phyloP scores from a whole-genome alignment of 1,139 yeast genomes.

The Pichia sp. region DNA sequence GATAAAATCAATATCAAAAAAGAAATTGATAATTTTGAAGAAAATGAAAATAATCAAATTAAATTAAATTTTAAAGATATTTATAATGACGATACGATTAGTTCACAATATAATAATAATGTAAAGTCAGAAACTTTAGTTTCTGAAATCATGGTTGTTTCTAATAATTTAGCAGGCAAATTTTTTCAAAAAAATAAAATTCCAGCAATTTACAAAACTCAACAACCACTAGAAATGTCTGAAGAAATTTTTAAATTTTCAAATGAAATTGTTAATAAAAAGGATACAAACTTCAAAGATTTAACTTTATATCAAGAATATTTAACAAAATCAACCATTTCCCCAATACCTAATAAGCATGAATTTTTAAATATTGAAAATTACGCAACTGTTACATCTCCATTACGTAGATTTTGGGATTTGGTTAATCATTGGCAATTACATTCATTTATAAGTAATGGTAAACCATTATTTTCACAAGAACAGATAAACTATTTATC shows the following conservation, averaged over 20 bases:
- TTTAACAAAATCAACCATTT: constrained; percentile 37
- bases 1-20: constrained; percentile 19
- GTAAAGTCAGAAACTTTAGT: constrained; percentile 51
- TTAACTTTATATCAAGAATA: constrained; percentile 27
- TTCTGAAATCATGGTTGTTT: constrained; percentile 75
- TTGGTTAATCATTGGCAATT: constrained; percentile 71
- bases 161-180: constrained; percentile 58
- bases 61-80: constrained; percentile 20
- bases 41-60: constrained; percentile 19
- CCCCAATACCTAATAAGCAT: constrained; percentile 43
- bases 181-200: constrained; percentile 42
- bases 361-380: constrained; percentile 54
- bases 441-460: constrained; percentile 35
- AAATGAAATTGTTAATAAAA: constrained; percentile 26
- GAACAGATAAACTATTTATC: constrained; percentile 23
- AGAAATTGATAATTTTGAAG: constrained; percentile 22
- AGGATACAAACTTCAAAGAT: constrained; percentile 21
- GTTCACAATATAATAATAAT: not conserved
- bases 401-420: constrained; percentile 82
- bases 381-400: constrained; percentile 82
- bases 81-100: constrained; percentile 12
- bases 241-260: constrained; percentile 17
- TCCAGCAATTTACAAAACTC: constrained; percentile 54
- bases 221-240: constrained; percentile 32
- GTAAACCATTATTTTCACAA: constrained; percentile 18